phyloP scores from a whole-genome alignment of 345 rosid species.

The Aurinia saxatilis region DNA sequence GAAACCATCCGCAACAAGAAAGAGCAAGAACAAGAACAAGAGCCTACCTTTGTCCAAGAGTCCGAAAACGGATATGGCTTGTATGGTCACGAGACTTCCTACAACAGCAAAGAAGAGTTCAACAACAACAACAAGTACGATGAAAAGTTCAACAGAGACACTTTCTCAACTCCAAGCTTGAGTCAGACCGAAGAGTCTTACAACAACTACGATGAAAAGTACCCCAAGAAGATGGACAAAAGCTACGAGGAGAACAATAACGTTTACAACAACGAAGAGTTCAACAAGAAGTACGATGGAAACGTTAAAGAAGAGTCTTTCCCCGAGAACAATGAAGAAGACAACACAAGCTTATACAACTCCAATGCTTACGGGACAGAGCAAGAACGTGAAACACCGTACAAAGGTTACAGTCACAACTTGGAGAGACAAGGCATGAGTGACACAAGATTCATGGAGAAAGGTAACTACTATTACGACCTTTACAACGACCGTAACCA shows the following conservation, averaged over 20 bases:
- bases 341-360: constrained; percentile 17
- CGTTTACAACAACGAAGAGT: constrained; percentile 9
- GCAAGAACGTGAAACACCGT: constrained; percentile 25
- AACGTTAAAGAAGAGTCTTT: constrained; percentile 3
- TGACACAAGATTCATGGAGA: constrained; percentile 41
- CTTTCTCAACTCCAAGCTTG: constrained; percentile 27
- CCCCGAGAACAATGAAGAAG: constrained; percentile 14
- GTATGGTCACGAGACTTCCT: constrained; percentile 30
- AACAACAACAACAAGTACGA: constrained; percentile 21
- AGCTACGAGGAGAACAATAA: constrained; percentile 5
- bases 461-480: constrained; percentile 35
- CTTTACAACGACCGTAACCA: constrained; percentile 27
- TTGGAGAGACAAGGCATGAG: constrained; percentile 40
- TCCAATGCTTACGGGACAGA: constrained; percentile 27
- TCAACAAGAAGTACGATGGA: constrained; percentile 1
- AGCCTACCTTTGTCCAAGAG: constrained; percentile 28
- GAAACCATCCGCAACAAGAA: constrained; percentile 16
- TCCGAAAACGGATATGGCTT: constrained; percentile 29
- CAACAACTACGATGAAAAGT: constrained; percentile 25
- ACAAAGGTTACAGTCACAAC: constrained; percentile 26
- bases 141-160: constrained; percentile 13
- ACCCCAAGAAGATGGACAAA: constrained; percentile 14
- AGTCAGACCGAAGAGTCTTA: constrained; percentile 24
- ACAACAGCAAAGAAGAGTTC: constrained; percentile 24
- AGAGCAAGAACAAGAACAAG: constrained; percentile 28